Evolutionary conservation across 177 flowering plant species (phyloP), one percentile per base, ranked within the genome.

Genomic region (Vitis hybrid): DNA sequence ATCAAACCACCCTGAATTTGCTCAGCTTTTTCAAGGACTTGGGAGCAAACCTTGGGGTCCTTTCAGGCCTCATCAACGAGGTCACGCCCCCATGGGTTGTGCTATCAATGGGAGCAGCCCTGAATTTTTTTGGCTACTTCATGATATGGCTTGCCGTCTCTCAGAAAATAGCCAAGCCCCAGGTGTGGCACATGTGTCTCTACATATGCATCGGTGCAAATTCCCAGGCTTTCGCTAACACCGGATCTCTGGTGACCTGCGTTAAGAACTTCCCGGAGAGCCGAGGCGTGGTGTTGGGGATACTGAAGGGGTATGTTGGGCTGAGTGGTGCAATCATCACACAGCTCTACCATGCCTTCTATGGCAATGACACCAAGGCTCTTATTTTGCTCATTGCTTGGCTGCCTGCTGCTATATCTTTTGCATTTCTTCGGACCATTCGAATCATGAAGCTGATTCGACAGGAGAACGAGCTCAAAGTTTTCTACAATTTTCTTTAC

Each of bases 281-380:
- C 68, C 77, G 89, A 0, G 89, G 89, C 9, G 83, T 65, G 18
- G 84, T 86, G 58, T 45, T 86, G 2, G 89, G 87, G 58, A 68
- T 86, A 10, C 67, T 85, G 60, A 83, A 85, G 67, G 88, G 86
- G 0, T 85, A 76, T 57, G 83, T 85, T 0, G 88, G 88, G 0
- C 77, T 84, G 1, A 86, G 89, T 65, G 89, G 89, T 0, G 89
- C 87, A 0, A 86, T 86, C 7, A 77, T 86, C n/a, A 86, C 89
- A 0, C 89, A 86, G 16, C 48, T 86, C 13, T 86, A 65, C 69
- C 76, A 64, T 61, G 87, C 84, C 16, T 26, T 82, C 49, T 84
- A 86, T 51, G 75, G 72, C 5, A 56, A 77, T 26, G 81, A 84
- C 29, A 1, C 82, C 0, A 74, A 75, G 60, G 8, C 85, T 10